Conservation (phyloP, 2,329 filamentous ascomycete genomes). For the Botryotinia narcissicola region DNA sequence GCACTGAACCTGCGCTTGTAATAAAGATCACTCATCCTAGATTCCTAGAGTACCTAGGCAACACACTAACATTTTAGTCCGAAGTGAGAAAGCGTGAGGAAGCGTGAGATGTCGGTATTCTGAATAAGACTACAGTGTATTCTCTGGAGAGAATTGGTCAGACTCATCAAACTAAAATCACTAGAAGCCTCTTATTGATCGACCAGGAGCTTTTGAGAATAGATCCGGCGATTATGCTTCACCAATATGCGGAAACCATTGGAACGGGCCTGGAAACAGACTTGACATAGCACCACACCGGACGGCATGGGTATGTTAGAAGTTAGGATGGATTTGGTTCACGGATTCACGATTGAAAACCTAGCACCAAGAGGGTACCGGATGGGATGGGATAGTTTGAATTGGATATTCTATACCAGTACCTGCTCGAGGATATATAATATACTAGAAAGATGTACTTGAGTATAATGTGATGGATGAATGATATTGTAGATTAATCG, state of each 20-base stretch:
- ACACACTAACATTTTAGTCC: neutral
- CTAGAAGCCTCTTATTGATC: neutral
- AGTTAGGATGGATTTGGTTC: neutral
- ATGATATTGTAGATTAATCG: neutral
- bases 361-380: neutral
- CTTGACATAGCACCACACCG: neutral
- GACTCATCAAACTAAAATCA: neutral
- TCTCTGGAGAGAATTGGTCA: neutral
- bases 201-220: neutral
- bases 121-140: neutral
- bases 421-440: neutral
- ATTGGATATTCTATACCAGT: neutral
- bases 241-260: neutral
- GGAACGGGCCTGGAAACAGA: neutral
- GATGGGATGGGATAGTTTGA: neutral
- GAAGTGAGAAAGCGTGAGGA: neutral
- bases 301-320: neutral
- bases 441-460: too few species aligned
- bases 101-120: neutral
- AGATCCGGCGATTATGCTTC: slow-evolving; percentile 1
- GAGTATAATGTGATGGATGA: too few species aligned
- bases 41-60: neutral
- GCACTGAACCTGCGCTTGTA: neutral
- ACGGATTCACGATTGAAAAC: neutral
- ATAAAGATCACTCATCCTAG: neutral